Evolutionary conservation across 2,329 filamentous ascomycete species (phyloP).

Genomic region (Aspergillus sclerotialis): DNA sequence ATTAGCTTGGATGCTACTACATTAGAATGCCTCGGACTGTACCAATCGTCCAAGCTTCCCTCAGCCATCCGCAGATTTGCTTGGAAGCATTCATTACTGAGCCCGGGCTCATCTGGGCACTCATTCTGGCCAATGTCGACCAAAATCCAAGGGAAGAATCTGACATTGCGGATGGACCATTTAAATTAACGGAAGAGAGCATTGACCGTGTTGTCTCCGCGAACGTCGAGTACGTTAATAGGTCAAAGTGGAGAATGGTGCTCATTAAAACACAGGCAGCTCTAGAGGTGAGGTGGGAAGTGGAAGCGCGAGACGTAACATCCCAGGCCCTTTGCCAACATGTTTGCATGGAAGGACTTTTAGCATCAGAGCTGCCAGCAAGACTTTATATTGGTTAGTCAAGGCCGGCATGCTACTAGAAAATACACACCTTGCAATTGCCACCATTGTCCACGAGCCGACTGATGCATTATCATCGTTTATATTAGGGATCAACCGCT

Average conservation of each 20-base stretch:
- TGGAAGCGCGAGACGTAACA: conserved; percentile 62
- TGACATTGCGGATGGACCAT: conserved; percentile 69
- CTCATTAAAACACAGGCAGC: conserved; percentile 69
- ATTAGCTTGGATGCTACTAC: conserved; percentile 1
- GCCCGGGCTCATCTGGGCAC: conserved; percentile 61
- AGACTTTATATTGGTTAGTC: conserved; percentile 22
- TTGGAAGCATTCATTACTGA: conserved; percentile 61
- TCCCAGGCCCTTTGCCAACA: conserved; percentile 73
- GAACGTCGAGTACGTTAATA: conserved; percentile 63
- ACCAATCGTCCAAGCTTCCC: conserved; percentile 78
- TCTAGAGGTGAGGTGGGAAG: conserved; percentile 63
- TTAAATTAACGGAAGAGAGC: conserved; percentile 69
- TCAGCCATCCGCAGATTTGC: conserved; percentile 73
- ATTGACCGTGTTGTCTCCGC: conserved; percentile 66
- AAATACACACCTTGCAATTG: conserved; percentile 63
- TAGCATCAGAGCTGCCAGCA: conserved; percentile 26
- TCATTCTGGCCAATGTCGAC: conserved; percentile 58
- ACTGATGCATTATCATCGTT: conserved; percentile 62
- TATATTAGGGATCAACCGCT: conserved; percentile 52
- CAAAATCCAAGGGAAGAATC: conserved; percentile 74
- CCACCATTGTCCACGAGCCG: conserved; percentile 77
- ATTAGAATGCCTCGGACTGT: conserved; percentile 29
- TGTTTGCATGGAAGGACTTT: conserved; percentile 33
- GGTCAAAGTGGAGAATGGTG: conserved; percentile 55
- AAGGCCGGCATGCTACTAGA: background rate